Evolutionary conservation across 75 land plant genomes (phyloP), one percentile per base, ranked within the genome.

Genomic region (Cupressus sempervirens): DNA sequence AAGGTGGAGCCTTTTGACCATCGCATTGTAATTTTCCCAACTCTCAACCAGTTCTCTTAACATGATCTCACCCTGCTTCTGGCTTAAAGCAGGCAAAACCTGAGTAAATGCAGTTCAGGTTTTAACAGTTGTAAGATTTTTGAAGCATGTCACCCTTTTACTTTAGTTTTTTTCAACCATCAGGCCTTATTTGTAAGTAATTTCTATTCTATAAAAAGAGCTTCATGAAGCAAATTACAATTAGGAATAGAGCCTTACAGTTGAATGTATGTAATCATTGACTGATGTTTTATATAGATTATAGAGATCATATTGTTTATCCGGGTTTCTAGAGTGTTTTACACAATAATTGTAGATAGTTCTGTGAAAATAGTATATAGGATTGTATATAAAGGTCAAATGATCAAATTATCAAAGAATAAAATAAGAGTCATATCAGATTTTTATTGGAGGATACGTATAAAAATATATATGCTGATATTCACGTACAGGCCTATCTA

Each of bases 21-120:
- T 94, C 43, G 93, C 87, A 82, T 97, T 97, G 89, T 95, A 94
- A 82, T 97, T 97, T 54, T 88, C 84, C 96, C 99, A 97, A 70
- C 94, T 86, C 88, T 86, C 89, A 4, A 94, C 97, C 35, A 97
- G 93, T 86, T 97, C 99, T 77, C 94, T 94, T 75, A 95, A 88
- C 94, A 94, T 92, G 48, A 93, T 90, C 50, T 94, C 97, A 83
- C 93, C 97, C 82, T 95, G 93, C 85, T 94, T 94, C 84, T 96
- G 97, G 29, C 90, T 88, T 79, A 95, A 82, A 41, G 99, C 92
- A 23, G 97, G 99, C 81, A 95, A 84, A 26, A 95, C 97, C 99
- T 97, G 84, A 36, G 9, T 34, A 34, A 11, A 50, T 54, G 3
- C 67, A 62, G n/a, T 62, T 26, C n/a, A 62, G 7, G n/a, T 62